Evolutionary conservation across 23 red algal species (phyloP), one percentile per base, ranked within the genome.

Genomic region (Gracilariopsis chorda): DNA sequence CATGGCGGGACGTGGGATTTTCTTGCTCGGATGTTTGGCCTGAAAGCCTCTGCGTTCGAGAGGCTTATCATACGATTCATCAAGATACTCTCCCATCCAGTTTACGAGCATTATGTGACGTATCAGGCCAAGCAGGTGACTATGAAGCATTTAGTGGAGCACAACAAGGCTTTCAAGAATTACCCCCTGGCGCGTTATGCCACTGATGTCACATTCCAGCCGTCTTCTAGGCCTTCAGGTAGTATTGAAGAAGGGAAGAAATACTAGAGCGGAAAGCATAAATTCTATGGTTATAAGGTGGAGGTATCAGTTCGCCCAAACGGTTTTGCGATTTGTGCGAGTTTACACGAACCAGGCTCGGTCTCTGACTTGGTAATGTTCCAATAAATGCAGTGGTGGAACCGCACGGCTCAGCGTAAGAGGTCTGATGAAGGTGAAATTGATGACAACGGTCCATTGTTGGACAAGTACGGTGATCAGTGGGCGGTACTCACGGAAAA

Each of bases 1-100:
- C 75, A 51, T 9, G 41, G 49, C 55, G 75, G 24, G 44, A 29
- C 33, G 20, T 80, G 75, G 46, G 7, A 80, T 51, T 49, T 80
- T 53, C 20, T 80, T 29, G 75, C 75, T 29, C 23, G 46, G 4
- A 78, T 53, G 36, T 80, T 80, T 42, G 37, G 55, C 24, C 20
- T 80, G 7, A 80, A 80, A 47, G 49, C 9, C n/a, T n/a, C n/a
- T n/a, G n/a, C n/a, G n/a, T n/a, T 84, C 35, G 57, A 84, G 28
- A 67, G 30, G 43, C 16, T 65, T 13, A 45, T 84, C 47, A 62
- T 51, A 35, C 23, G 28, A 17, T 84, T 65, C 27, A 0, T 84
- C 17, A 41, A 10, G 12, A 9, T 4, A 16, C 12, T 68, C 41
- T 0, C 4, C 17, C 16, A 62, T 0, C 6, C 30, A 10, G 13